These are phyloP conservation scores for Colletotrichum melonis DNA, from an alignment of 2,329 filamentous ascomycete genomes.

Conservation along the genomic window DNA sequence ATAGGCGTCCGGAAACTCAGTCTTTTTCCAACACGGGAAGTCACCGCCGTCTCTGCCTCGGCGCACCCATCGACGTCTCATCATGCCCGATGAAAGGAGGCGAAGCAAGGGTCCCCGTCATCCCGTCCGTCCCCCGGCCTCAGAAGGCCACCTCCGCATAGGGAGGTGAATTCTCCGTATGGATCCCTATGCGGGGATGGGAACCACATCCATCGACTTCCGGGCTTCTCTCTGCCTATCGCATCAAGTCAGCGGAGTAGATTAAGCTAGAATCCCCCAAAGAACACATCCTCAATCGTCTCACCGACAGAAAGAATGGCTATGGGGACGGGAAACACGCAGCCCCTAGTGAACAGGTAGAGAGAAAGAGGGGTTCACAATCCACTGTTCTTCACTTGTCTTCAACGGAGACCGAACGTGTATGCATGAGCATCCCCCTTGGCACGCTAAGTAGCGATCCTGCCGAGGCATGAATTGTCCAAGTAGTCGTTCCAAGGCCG, in stretches of 20 bases:
- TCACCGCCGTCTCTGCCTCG: slow-evolving; percentile 1
- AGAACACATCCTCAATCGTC: background rate
- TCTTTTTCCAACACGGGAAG: background rate
- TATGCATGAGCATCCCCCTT: background rate
- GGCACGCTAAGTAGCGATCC: background rate
- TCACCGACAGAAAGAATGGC: background rate
- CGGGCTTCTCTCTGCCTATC: background rate
- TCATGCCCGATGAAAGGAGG: background rate
- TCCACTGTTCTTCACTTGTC: slow-evolving; percentile 10
- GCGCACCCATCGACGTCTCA: slow-evolving; percentile 15
- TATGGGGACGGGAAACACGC: no score
- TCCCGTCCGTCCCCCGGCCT: background rate
- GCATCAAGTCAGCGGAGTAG: background rate
- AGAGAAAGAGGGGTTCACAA: no score
- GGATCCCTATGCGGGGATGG: background rate
- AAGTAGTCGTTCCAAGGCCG: background rate
- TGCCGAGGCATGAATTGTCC: slow-evolving; percentile 15
- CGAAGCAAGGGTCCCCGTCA: background rate
- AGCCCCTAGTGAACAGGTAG: no score
- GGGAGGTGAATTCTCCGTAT: background rate
- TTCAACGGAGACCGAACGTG: background rate
- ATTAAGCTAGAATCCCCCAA: no score
- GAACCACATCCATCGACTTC: background rate
- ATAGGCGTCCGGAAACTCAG: slow-evolving; percentile 3
- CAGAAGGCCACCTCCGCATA: background rate